Percentiles rank a stretch among this genome's conserved stretches.
Evolutionary conservation across 2,329 filamentous ascomycete genomes (phyloP).

Genomic region (Hypoxylon sp.): DNA sequence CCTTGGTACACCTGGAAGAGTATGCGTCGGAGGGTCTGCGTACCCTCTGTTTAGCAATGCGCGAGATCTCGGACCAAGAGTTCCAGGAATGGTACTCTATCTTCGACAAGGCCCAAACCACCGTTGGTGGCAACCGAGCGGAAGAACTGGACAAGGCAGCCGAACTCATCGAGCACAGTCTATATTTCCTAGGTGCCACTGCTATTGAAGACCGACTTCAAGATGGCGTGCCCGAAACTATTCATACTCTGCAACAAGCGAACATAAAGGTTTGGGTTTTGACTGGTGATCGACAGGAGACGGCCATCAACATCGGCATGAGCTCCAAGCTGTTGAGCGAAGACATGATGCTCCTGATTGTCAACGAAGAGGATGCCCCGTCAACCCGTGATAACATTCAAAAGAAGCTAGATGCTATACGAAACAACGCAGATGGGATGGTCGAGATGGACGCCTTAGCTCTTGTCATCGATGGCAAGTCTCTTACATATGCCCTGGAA

Average conservation of each 20-base stretch:
- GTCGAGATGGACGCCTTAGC: constrained; percentile 89
- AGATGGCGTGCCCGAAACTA: constrained; percentile 97
- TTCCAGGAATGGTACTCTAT: constrained; percentile 88
- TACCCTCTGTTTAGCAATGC: constrained; percentile 93
- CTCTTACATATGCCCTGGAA: constrained; percentile 91
- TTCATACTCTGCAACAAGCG: constrained; percentile 94
- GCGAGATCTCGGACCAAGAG: constrained; percentile 90
- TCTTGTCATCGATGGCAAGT: constrained; percentile 95
- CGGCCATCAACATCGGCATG: constrained; percentile 99
- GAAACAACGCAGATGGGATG: constrained; percentile 80
- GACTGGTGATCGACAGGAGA: constrained; percentile 97
- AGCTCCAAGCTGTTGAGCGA: constrained; percentile 98
- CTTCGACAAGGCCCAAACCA: constrained; percentile 88
- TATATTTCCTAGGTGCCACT: constrained; percentile 91
- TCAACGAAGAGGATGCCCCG: constrained; percentile 87
- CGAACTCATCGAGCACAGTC: constrained; percentile 92
- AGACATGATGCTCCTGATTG: constrained; percentile 96
- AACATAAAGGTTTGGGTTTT: constrained; percentile 99
- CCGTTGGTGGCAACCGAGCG: constrained; percentile 89
- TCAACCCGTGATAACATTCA: constrained; percentile 88
- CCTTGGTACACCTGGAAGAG: constrained; percentile 94
- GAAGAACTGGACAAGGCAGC: constrained; percentile 98
- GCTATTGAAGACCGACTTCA: constrained; percentile 97
- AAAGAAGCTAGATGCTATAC: constrained; percentile 93
- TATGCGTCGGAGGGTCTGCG: constrained; percentile 96